Evolutionary conservation across 441 rosid species (phyloP).

Genomic region (Metrosideros polymorpha): DNA sequence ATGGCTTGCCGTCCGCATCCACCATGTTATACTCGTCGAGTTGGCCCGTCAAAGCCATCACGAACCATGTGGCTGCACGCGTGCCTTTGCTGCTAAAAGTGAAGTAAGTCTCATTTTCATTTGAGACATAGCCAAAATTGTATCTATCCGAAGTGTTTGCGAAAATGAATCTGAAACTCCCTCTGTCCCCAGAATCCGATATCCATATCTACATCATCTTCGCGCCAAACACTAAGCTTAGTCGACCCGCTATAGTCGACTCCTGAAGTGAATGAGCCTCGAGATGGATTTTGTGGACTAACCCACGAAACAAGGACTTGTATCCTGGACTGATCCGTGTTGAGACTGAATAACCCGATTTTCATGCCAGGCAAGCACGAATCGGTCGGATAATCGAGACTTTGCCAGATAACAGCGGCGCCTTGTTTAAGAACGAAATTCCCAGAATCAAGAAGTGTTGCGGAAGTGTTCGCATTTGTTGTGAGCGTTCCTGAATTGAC

Average conservation of each 20-base stretch:
- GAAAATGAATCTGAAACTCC: not conserved
- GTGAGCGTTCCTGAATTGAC: not conserved
- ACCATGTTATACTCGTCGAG: not conserved
- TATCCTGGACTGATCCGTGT: not conserved
- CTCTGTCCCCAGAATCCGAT: not conserved
- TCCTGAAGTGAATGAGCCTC: not conserved
- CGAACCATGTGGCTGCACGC: not conserved
- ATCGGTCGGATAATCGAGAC: not conserved
- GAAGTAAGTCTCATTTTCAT: conserved; percentile 1
- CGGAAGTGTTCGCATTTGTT: not conserved
- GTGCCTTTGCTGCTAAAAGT: not conserved
- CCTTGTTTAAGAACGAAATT: not conserved
- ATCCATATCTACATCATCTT: not conserved
- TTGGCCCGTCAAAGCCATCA: not conserved
- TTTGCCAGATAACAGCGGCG: not conserved
- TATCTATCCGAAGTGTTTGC: not conserved
- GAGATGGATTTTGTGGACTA: not conserved
- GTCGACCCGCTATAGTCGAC: not conserved
- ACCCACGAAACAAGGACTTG: conserved; percentile 1
- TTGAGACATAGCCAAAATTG: not conserved
- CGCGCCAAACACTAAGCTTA: not conserved
- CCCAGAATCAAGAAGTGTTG: not conserved
- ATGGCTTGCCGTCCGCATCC: not conserved
- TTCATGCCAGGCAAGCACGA: conserved; percentile 6
- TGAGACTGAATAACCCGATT: not conserved